Conservation (phyloP, 768 basidiomycete genomes). For the Mycena leptocephala region DNA sequence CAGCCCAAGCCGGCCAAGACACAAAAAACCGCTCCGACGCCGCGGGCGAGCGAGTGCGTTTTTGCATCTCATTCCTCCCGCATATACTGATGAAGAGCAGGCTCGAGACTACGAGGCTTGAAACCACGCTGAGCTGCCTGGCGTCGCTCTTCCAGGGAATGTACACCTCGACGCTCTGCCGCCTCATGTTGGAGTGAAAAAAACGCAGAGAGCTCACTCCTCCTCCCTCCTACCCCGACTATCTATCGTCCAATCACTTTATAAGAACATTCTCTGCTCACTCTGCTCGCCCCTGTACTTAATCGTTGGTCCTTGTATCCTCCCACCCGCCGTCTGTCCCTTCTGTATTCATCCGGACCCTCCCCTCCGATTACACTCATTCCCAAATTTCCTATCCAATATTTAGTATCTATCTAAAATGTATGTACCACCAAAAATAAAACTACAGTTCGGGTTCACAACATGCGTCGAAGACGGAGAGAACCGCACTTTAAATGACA, state of each 20-base stretch:
- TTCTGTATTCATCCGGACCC: background rate
- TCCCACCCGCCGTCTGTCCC: background rate
- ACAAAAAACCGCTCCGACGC: background rate
- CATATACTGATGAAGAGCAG: background rate
- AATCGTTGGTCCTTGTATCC: background rate
- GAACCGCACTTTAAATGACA: background rate
- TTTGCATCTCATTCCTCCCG: background rate
- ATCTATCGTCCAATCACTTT: background rate
- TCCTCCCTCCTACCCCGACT: background rate
- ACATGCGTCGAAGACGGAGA: background rate
- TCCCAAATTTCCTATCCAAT: background rate
- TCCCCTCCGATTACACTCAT: background rate
- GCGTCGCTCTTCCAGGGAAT: conserved; percentile 26
- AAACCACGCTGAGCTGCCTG: conserved; percentile 11
- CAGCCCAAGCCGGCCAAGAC: background rate
- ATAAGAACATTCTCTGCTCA: background rate
- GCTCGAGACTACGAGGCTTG: background rate
- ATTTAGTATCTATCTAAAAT: background rate
- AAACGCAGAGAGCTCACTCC: no score
- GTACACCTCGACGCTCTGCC: conserved; percentile 27
- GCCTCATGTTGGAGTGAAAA: conserved; percentile 30
- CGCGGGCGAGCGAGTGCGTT: background rate
- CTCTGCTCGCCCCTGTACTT: background rate
- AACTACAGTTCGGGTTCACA: background rate
- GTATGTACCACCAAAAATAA: background rate